Base-by-base conservation (phyloP, 169 alveolate genomes). In the Eimeria zaria region DNA sequence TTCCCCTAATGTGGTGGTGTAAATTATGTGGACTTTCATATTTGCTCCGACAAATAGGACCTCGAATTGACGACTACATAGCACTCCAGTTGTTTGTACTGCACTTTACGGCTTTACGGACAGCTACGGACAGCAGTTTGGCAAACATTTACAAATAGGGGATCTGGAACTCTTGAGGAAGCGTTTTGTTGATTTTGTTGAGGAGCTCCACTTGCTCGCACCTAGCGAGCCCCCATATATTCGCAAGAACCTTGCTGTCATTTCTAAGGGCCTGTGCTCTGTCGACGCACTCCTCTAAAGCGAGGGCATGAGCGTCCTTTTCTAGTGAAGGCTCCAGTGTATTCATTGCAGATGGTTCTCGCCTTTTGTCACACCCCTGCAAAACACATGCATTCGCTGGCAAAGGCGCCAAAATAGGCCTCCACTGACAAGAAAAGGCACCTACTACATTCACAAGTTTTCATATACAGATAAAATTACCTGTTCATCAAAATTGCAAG, bases 201-300 rank as follows among this genome's bases (percentile, higher is more conserved):
- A 85, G 76, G 60, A 55, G 62, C 93, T 85, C 80, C 62, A 60
- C 39, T 60, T 85, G 93, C 39, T 60, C 93, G 44, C 80, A 33
- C 27, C 93, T 85, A 30, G 81, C 51, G 60, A 55, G 44, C 6
- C 62, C 58, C 93, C 93, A 85, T 41, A 60, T 85, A 30, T 62
- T 48, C 71, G 62, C 33, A n/a, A 85, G 80, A 22, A 51, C 81
- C 11, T 60, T 85, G 62, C 93, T 85, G 62, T 55, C 44, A 44
- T 33, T 85, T 62, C 27, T 24, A 16, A 85, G 58, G 18, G 81
- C 58, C 6, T 33, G 81, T 18, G 76, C 76, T 36, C 69, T 24
- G 1, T 55, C n/a, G 39, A 20, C 81, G 80, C 80, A 85, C 22
- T 85, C 93, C 41, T 85, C 80, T 3, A 39, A 20, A 20, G 93